Evolutionary conservation across 108 stramenopile species (phyloP).

Genomic region (Conticribra weissflogii): DNA sequence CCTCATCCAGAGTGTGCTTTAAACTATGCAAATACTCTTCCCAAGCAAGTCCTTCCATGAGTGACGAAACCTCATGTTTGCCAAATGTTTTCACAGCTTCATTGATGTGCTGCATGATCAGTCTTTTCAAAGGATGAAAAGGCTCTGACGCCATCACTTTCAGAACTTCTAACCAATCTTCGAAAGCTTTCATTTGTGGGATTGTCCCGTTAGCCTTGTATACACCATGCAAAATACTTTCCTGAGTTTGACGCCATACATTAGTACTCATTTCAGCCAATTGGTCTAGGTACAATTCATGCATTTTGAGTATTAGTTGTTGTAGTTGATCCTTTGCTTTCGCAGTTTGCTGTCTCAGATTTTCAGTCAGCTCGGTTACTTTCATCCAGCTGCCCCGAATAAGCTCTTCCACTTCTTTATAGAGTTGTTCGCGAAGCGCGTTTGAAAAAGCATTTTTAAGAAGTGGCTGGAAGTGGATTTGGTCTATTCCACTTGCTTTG

Average conservation of each 20-base stretch:
- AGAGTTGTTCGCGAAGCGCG: conserved; percentile 36
- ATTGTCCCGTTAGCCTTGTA: conserved; percentile 16
- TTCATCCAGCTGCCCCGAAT: conserved; percentile 29
- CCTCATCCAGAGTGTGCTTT: neutral
- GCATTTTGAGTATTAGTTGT: conserved; percentile 23
- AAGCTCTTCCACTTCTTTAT: conserved; percentile 24
- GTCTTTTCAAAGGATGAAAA: conserved; percentile 15
- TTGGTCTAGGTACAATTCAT: conserved; percentile 35
- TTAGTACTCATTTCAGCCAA: conserved; percentile 26
- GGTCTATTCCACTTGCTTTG: conserved; percentile 31
- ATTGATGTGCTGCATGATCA: conserved; percentile 35
- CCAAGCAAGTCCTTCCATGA: no score
- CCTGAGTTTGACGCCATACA: conserved; percentile 33
- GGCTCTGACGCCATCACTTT: conserved; percentile 20
- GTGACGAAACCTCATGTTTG: no score
- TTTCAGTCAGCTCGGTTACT: conserved; percentile 21
- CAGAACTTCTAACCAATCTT: conserved; percentile 36
- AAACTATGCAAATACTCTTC: neutral
- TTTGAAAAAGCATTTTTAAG: conserved; percentile 24
- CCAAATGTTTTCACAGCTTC: conserved; percentile 15
- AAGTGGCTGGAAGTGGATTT: conserved; percentile 36
- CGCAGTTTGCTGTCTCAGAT: conserved; percentile 5
- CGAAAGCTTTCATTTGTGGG: conserved; percentile 21
- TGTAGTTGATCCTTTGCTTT: conserved; percentile 31
- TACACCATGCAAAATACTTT: conserved; percentile 23